Evolutionary conservation across 805 yeast species (phyloP).

Genomic region (Ogataea glucozyma): DNA sequence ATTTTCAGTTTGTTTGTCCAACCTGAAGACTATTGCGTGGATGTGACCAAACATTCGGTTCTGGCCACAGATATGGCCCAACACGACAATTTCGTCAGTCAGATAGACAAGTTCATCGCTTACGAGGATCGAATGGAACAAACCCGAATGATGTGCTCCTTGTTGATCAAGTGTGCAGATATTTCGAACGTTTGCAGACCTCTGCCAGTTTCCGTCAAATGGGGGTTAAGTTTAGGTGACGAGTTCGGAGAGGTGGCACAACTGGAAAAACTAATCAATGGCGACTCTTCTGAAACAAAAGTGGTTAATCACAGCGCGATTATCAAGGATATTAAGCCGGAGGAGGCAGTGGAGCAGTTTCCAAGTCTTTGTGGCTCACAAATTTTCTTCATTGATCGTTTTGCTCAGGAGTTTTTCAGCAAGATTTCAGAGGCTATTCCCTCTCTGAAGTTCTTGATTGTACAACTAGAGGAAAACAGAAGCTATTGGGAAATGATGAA

Average conservation of each 20-base stretch:
- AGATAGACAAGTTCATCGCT: constrained; percentile 42
- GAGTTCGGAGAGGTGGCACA: constrained; percentile 71
- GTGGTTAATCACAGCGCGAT: constrained; percentile 8
- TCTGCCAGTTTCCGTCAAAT: constrained; percentile 68
- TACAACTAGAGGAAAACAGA: constrained; percentile 54
- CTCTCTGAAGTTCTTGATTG: constrained; percentile 55
- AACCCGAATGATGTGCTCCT: constrained; percentile 51
- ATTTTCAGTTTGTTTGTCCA: constrained; percentile 31
- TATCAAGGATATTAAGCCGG: constrained; percentile 34
- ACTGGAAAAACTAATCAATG: constrained; percentile 42
- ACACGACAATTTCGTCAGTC: constrained; percentile 69
- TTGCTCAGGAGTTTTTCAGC: constrained; percentile 75
- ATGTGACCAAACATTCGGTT: constrained; percentile 36
- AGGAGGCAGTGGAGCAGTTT: constrained; percentile 45
- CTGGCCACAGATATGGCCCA: constrained; percentile 91
- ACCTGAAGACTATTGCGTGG: constrained; percentile 5
- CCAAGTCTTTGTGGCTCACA: constrained; percentile 69
- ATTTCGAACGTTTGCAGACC: constrained; percentile 91
- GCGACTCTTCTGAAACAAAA: constrained; percentile 13
- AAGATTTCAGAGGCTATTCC: constrained; percentile 64
- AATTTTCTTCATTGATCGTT: constrained; percentile 76
- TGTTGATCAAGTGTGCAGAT: constrained; percentile 91
- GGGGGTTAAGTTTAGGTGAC: constrained; percentile 80
- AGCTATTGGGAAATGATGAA: constrained; percentile 49
- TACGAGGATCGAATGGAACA: constrained; percentile 28